Conservation (phyloP, 495 filamentous ascomycete species). For the Xylaria sp. region DNA sequence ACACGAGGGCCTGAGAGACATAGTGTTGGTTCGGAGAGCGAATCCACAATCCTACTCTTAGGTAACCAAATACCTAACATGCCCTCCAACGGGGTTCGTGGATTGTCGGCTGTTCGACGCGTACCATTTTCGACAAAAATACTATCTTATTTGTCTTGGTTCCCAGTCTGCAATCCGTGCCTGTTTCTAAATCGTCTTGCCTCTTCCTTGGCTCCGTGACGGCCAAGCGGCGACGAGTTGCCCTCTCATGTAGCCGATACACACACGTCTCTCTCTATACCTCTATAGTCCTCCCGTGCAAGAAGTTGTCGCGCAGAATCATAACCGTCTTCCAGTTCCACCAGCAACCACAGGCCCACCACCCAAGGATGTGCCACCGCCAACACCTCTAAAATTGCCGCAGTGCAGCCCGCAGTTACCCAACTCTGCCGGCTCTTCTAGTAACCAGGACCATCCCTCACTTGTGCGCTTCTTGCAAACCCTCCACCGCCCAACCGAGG, state of each 20-base stretch:
- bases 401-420: conserved; percentile 46
- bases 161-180: background rate
- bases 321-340: conserved; percentile 44
- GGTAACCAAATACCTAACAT: background rate
- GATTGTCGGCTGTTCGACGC: background rate
- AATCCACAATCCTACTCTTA: conserved; percentile 8
- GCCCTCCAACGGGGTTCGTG: background rate
- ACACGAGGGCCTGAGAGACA: background rate
- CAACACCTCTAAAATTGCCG: conserved; percentile 61
- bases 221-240: background rate
- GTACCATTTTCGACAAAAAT: background rate
- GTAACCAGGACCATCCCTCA: conserved; percentile 33
- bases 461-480: conserved; percentile 53
- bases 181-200: background rate
- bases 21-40: conserved; percentile 18
- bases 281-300: background rate
- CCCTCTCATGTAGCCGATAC: background rate
- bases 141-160: background rate
- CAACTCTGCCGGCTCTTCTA: conserved; percentile 20
- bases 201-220: background rate
- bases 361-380: conserved; percentile 57
- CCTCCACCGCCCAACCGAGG: conserved; percentile 55
- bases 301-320: conserved; percentile 23
- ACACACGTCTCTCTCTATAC: background rate
- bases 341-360: conserved; percentile 37